A percentile compares a stretch with the other conserved stretches of the same genome.
Evolutionary conservation across 306 rosid genomes (phyloP).

Genomic region (Vicia sativa): DNA sequence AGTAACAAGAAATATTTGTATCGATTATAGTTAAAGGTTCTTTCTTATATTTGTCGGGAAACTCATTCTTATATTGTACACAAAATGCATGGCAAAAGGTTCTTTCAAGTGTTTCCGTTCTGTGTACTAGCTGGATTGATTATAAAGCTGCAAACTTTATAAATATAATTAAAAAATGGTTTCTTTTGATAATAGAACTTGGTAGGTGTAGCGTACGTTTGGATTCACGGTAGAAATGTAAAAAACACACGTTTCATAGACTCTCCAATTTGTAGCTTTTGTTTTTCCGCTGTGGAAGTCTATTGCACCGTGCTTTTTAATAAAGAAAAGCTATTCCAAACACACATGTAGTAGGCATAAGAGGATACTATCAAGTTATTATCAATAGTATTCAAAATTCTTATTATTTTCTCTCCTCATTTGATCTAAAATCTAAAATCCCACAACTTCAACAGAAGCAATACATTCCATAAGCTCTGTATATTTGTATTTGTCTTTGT

Average conservation of each 20-base stretch:
- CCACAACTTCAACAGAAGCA: not conserved
- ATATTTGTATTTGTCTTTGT: conserved; percentile 8
- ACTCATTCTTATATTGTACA: not conserved
- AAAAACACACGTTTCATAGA: too few species aligned
- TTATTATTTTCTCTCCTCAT: not conserved
- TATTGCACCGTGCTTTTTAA: too few species aligned
- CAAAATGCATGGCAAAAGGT: not conserved
- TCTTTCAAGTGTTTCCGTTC: not conserved
- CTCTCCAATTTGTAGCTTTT: too few species aligned
- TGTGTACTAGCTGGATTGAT: not conserved
- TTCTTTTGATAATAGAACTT: not conserved
- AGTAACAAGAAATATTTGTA: not conserved
- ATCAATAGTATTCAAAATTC: not conserved
- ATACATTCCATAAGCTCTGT: conserved; percentile 12
- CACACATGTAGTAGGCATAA: not conserved
- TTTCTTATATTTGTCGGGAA: too few species aligned
- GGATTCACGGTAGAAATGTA: too few species aligned
- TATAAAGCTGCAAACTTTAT: conserved; percentile 6
- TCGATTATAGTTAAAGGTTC: not conserved
- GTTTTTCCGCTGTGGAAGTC: too few species aligned
- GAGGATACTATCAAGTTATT: conserved; percentile 9
- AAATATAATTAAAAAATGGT: not conserved
- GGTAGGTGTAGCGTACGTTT: not conserved
- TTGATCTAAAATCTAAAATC: not conserved
- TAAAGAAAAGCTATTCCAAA: too few species aligned